Conservation (phyloP, 2,329 filamentous ascomycete species). For the Xylaria sp. region DNA sequence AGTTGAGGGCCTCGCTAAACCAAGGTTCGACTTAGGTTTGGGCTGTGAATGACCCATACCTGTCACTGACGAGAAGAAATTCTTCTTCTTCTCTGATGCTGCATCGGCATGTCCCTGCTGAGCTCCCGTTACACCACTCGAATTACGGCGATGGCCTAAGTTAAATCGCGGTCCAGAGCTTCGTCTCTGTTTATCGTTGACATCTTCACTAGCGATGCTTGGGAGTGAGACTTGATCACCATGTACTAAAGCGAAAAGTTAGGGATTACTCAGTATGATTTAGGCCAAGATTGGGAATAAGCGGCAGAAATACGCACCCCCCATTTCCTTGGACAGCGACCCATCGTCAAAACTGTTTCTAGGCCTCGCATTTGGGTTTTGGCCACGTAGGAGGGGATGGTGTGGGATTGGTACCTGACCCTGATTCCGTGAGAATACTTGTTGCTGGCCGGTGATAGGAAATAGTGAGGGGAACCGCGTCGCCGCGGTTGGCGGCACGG, state of each 20-base stretch:
- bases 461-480: conserved; percentile 57
- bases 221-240: conserved; percentile 51
- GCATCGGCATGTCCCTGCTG: conserved; percentile 31
- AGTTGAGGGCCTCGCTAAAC: conserved; percentile 16
- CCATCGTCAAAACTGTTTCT: conserved; percentile 47
- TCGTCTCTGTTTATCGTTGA: conserved; percentile 46
- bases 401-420: conserved; percentile 13
- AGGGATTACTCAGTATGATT: neutral
- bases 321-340: conserved; percentile 55
- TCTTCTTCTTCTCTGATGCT: conserved; percentile 46
- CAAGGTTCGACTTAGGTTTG: conserved; percentile 34
- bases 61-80: conserved; percentile 44
- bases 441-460: conserved; percentile 34
- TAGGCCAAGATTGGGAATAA: conserved; percentile 33
- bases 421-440: conserved; percentile 24
- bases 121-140: conserved; percentile 27
- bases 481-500: conserved; percentile 56
- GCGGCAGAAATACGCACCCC: conserved; percentile 48
- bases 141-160: conserved; percentile 40
- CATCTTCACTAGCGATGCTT: conserved; percentile 49
- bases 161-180: conserved; percentile 47
- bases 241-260: conserved; percentile 29
- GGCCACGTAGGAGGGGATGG: conserved; percentile 45
- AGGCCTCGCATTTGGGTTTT: conserved; percentile 47
- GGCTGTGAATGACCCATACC: conserved; percentile 31